Base-by-base conservation (phyloP, 2,329 filamentous ascomycete genomes). In the Colletotrichum noveboracense region DNA sequence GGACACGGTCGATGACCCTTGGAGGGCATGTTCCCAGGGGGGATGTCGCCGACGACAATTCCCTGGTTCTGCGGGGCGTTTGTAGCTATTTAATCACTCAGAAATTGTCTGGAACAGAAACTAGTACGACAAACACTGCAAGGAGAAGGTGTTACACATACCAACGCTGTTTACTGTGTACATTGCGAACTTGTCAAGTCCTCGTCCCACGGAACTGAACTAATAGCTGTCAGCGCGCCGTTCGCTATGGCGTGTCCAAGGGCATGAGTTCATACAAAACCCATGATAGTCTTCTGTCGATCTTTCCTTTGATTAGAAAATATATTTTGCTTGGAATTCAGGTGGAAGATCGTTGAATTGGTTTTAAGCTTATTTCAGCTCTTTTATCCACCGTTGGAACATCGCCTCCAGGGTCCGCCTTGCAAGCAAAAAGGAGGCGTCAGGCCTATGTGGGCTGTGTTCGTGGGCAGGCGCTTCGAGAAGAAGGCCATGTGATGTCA, bases 1-100 rank as follows among this genome's bases (percentile, higher is more conserved):
- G 43, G 43, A 13, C 43, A 48, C 10, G 43, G 43, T 48, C 43
- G 43, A 12, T 48, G 43, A 24, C 68, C 68, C 26, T 75, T 75
- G 34, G 30, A 52, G 9, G 69, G 34, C 16, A 28, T 36, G 5
- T 38, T 28, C 4, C 56, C 28, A 5, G 60, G 14, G 7, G 68
- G 16, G 3, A 75, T 14, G 16, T 60, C 72, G 21, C 52, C 28
- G 1, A 36, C 32, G n/a, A 62, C 60, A 7, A 62, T 24, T 30
- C 60, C 60, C 30, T 30, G 30, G 21, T 21, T 62, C 1, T 62
- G n/a, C 21, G 60, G 60, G 12, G 60, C 60, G 12, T 21, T 36
- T 10, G 18, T 36, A 3, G 60, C 60, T 62, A 24, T 58, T 58
- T 16, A 0, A 58, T 58, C 55, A 58, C 3, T 58, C 26, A 58